phyloP scores from a whole-genome alignment of 2,329 filamentous ascomycete species.

The Rutstroemia sp. region DNA sequence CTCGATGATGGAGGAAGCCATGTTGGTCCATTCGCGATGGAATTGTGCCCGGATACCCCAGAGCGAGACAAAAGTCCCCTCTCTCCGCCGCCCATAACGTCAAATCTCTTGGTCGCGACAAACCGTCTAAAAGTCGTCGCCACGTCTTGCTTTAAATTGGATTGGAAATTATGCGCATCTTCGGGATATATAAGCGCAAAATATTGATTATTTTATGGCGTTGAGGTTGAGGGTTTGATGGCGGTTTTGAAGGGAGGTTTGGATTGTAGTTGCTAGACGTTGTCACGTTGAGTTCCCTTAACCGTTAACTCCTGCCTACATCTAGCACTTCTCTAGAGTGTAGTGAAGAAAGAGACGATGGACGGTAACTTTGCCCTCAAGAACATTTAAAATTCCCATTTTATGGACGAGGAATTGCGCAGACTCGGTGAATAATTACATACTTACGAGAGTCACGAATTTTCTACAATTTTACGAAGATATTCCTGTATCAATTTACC shows the following conservation, averaged over 20 bases:
- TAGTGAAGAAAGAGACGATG: slow-evolving; percentile 5
- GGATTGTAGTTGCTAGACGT: slow-evolving; percentile 10
- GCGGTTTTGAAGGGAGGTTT: slow-evolving; percentile 1
- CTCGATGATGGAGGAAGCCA: slow-evolving; percentile 54
- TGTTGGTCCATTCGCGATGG: slow-evolving; percentile 39
- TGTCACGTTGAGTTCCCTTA: slow-evolving; percentile 8
- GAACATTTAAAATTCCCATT: no score
- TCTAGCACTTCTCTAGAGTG: slow-evolving; percentile 6
- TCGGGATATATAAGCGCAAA: slow-evolving; percentile 4
- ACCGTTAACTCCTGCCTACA: background rate
- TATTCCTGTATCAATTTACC: background rate
- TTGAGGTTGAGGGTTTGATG: slow-evolving; percentile 10
- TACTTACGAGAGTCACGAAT: background rate
- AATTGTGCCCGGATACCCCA: slow-evolving; percentile 17
- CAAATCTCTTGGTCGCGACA: slow-evolving; percentile 17
- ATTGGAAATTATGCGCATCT: slow-evolving; percentile 9
- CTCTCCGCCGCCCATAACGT: slow-evolving; percentile 12
- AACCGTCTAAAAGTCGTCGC: slow-evolving; percentile 19
- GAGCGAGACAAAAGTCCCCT: slow-evolving; percentile 22
- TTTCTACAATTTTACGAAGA: background rate
- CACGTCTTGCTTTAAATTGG: slow-evolving; percentile 21
- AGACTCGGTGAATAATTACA: background rate
- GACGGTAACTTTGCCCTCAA: background rate
- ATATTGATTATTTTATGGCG: slow-evolving; percentile 9
- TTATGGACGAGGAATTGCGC: no score